Percentiles rank a stretch among this genome's conserved stretches.
phyloP scores from a whole-genome alignment of 2,329 filamentous ascomycete genomes.

The Septoria petroselini region DNA sequence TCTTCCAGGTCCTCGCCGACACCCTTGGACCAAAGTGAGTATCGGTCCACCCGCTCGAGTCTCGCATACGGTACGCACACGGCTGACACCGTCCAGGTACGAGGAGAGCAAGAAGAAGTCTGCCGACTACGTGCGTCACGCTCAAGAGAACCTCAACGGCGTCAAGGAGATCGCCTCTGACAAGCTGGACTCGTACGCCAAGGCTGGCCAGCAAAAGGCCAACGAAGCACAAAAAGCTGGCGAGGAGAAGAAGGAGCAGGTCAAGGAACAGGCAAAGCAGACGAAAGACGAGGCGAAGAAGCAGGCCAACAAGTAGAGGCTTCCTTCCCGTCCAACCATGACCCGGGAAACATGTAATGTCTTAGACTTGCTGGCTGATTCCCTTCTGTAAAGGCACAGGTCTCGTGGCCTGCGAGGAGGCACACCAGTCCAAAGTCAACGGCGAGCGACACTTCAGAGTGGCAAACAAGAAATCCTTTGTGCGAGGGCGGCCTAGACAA shows the following conservation, averaged over 20 bases:
- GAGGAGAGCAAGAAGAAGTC: conserved; percentile 39
- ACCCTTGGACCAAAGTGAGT: conserved; percentile 12
- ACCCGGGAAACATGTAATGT: conserved; percentile 3
- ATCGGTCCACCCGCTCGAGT: too few relatives aligned
- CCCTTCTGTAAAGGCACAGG: background rate
- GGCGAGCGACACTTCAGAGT: background rate
- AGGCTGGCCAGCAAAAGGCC: conserved; percentile 34
- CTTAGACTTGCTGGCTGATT: conserved; percentile 7
- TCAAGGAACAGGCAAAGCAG: conserved; percentile 32
- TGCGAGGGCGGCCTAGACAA: background rate
- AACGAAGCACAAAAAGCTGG: conserved; percentile 31
- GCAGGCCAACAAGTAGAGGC: conserved; percentile 29
- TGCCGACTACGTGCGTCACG: conserved; percentile 29
- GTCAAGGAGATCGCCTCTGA: conserved; percentile 31
- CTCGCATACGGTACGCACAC: too few relatives aligned
- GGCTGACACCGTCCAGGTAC: conserved; percentile 24
- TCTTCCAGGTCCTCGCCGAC: conserved; percentile 26
- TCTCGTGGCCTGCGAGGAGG: background rate
- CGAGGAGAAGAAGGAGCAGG: conserved; percentile 31
- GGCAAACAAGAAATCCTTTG: background rate
- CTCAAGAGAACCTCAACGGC: conserved; percentile 31
- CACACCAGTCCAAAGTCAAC: background rate
- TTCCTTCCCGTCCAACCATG: background rate
- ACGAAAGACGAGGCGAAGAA: conserved; percentile 30
- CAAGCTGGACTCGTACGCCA: conserved; percentile 32